phyloP scores from a whole-genome alignment of 2,329 filamentous ascomycete genomes.

The Pseudocercospora macadamiae region DNA sequence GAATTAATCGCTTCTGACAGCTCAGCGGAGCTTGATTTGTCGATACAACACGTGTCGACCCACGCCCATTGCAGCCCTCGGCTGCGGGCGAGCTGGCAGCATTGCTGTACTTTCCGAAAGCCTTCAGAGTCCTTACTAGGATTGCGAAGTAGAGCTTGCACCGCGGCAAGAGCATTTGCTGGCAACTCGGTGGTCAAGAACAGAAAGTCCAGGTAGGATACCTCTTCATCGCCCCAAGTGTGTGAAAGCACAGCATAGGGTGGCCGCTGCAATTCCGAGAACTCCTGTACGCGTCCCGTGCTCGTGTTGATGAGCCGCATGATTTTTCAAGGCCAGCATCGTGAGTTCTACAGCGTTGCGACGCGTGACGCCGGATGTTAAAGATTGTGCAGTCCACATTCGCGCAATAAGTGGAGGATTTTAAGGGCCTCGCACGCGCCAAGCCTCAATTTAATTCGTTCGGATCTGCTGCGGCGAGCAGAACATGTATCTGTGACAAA shows the following conservation, averaged over 20 bases:
- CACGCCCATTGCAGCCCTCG: slow-evolving; percentile 15
- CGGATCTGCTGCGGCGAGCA: too few relatives aligned
- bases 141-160: not conserved
- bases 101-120: slow-evolving; percentile 10
- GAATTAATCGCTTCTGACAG: slow-evolving; percentile 26
- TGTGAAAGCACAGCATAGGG: slow-evolving; percentile 22
- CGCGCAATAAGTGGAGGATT: too few relatives aligned
- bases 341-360: too few relatives aligned
- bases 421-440: too few relatives aligned
- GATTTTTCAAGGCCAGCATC: not conserved
- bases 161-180: not conserved
- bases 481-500: too few relatives aligned
- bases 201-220: slow-evolving; percentile 14
- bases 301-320: slow-evolving; percentile 3
- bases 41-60: slow-evolving; percentile 29
- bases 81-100: slow-evolving; percentile 3
- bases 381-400: too few relatives aligned
- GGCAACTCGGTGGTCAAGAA: not conserved
- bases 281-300: not conserved
- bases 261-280: not conserved
- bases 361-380: too few relatives aligned
- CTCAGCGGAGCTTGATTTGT: slow-evolving; percentile 24
- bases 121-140: slow-evolving; percentile 11
- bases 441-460: too few relatives aligned
- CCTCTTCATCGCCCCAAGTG: slow-evolving; percentile 18